phyloP scores from a whole-genome alignment of 495 filamentous ascomycete genomes.

The Annulohypoxylon nitens region DNA sequence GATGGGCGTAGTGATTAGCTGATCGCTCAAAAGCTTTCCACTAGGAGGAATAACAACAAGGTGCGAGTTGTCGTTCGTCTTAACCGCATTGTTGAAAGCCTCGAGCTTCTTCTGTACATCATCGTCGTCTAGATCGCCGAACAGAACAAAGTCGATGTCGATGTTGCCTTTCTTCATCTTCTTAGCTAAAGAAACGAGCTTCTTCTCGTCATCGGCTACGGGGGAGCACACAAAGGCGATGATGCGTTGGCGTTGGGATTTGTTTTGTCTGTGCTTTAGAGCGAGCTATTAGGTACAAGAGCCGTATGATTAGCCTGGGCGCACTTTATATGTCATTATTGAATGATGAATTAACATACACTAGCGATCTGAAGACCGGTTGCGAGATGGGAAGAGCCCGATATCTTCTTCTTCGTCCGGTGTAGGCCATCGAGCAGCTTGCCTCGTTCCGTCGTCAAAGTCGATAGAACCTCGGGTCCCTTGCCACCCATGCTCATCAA shows the following conservation, averaged over 20 bases:
- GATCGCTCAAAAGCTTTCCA: constrained; percentile 89
- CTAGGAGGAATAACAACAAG: constrained; percentile 92
- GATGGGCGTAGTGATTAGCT: constrained; percentile 92
- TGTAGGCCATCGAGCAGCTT: constrained; percentile 95
- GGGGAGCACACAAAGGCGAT: constrained; percentile 95
- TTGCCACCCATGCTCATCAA: constrained; percentile 99
- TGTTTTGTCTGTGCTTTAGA: constrained; percentile 98
- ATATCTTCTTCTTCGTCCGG: constrained; percentile 95
- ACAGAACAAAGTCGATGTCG: constrained; percentile 91
- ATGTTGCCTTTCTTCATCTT: constrained; percentile 98
- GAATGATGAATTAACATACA: constrained; percentile 67
- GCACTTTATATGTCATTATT: not conserved
- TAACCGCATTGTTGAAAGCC: constrained; percentile 92
- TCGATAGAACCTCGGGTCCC: constrained; percentile 95
- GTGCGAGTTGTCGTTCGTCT: constrained; percentile 88
- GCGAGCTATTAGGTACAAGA: constrained; percentile 74
- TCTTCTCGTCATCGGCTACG: constrained; percentile 88
- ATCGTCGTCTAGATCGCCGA: constrained; percentile 92
- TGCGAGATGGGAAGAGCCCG: constrained; percentile 84
- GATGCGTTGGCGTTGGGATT: constrained; percentile 93
- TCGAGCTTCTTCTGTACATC: constrained; percentile 88
- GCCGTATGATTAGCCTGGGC: constrained; percentile 33
- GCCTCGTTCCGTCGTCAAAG: constrained; percentile 93
- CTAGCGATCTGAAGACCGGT: constrained; percentile 95
- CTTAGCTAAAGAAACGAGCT: constrained; percentile 88